Base-by-base conservation (phyloP, 169 alveolate species). In the Plasmodium billcollinsi region DNA sequence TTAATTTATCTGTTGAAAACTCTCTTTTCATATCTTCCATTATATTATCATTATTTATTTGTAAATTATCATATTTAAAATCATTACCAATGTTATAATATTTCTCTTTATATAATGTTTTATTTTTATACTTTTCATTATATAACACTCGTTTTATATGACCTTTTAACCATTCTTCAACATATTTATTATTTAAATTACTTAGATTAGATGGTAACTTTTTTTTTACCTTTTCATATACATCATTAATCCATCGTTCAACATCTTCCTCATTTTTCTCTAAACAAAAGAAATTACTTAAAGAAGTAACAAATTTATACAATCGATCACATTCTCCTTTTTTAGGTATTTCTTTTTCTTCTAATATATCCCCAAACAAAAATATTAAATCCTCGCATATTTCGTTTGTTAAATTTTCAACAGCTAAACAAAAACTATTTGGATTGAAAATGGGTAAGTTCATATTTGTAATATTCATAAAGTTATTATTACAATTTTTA, bases 11-110 rank as follows among this genome's bases (percentile, higher is more conserved):
- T 14, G 90, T 80, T 47, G 90, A 80, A 80, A 61, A 80, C 5
- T 80, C 63, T 52, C 2, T 47, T 67, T 80, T 66, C 26, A 18
- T 45, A 80, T 69, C 73, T 6, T 39, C 47, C 15, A 26, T 71
- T 8, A 15, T 54, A 21, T n/a, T 50, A 33, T 33, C 52, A 18
- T 47, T 61, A 21, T 67, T 69, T 58, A 69, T 47, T 58, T 56
- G 72, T 18, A 69, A 62, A 47, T 52, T 80, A 43, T 80, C 90
- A 80, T 80, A 80, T 56, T 59, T 14, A 80, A 80, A 80, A 80
- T 80, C 90, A 61, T 50, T 67, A 11, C 90, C 90, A 43, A 80
- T 54, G 52, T 80, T 80, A 71, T 80, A 80, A 80, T 80, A 80
- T 49, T 80, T 69, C 54, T 80, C 90, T 67, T 67, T 80, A 67